phyloP scores from a whole-genome alignment of 2,329 filamentous ascomycete genomes.

The Delphinella strobiligena region DNA sequence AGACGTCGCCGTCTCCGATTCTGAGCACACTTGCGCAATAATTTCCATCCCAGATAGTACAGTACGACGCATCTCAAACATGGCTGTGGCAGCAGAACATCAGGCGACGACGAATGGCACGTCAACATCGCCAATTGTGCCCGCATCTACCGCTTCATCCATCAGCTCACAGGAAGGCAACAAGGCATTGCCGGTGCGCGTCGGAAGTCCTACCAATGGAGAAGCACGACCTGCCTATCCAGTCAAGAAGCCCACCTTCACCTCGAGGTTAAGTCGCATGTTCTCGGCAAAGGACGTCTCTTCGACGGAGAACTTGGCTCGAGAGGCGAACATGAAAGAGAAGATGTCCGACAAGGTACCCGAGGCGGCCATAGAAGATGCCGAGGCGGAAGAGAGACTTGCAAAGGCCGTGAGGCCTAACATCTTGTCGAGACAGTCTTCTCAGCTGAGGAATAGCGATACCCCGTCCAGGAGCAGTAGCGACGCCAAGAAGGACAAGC shows the following conservation, averaged over 20 bases:
- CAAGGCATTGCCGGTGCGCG: conserved; percentile 5
- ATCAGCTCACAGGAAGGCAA: conserved; percentile 15
- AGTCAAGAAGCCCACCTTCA: conserved; percentile 27
- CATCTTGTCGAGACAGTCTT: conserved; percentile 19
- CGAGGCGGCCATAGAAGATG: conserved; percentile 16
- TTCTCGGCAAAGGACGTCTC: conserved; percentile 25
- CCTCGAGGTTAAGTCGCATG: conserved; percentile 28
- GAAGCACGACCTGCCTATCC: conserved; percentile 10
- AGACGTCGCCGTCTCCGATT: no score
- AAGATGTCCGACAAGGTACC: conserved; percentile 17
- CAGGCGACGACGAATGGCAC: conserved; percentile 1
- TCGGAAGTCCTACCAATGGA: conserved; percentile 8
- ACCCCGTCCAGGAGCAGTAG: conserved; percentile 16
- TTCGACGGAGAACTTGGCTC: conserved; percentile 5
- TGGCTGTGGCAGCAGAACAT: conserved; percentile 6
- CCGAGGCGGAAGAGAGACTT: conserved; percentile 9
- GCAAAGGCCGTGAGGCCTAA: conserved; percentile 11
- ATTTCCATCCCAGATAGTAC: neutral
- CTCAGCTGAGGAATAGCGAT: conserved; percentile 16
- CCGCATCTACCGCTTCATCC: conserved; percentile 8
- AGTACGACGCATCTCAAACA: neutral
- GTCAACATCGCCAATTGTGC: conserved; percentile 3
- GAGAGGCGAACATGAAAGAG: conserved; percentile 12
- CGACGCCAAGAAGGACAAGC: conserved; percentile 16
- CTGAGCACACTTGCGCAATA: neutral